A percentile compares a stretch with the other conserved stretches of the same genome.
phyloP scores from a whole-genome alignment of 116 monocot genomes.

The Cymodocea nodosa region DNA sequence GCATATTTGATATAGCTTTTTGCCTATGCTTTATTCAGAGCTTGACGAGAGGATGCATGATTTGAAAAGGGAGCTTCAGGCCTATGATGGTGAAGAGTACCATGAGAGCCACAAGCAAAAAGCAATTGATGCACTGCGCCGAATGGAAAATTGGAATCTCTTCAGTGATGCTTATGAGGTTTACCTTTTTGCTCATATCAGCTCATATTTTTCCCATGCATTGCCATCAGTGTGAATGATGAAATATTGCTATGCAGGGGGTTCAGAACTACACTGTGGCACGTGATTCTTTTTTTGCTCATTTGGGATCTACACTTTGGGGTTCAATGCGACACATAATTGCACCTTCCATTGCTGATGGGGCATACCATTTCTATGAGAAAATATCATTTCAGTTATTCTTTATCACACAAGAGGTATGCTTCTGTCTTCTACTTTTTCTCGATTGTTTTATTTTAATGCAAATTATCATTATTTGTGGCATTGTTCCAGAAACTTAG shows the following conservation, averaged over 20 bases:
- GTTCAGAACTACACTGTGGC: conserved; percentile 82
- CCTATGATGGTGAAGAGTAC: conserved; percentile 53
- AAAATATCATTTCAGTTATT: conserved; percentile 93
- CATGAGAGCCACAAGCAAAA: conserved; percentile 71
- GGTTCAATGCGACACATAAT: conserved; percentile 84
- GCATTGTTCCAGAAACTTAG: conserved; percentile 47
- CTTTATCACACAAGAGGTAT: conserved; percentile 94
- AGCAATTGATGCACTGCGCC: conserved; percentile 75
- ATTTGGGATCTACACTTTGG: conserved; percentile 87
- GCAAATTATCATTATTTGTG: not conserved
- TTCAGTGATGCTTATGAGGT: conserved; percentile 73
- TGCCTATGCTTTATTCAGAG: conserved; percentile 26
- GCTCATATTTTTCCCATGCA: not conserved
- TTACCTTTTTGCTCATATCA: not conserved
- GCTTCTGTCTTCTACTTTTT: not conserved
- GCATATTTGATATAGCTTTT: not conserved
- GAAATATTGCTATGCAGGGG: conserved; percentile 25
- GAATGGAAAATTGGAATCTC: conserved; percentile 96
- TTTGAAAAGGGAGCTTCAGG: conserved; percentile 79
- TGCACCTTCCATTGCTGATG: conserved; percentile 82
- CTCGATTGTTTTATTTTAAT: not conserved
- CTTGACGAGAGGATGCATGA: conserved; percentile 97
- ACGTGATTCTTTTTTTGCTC: conserved; percentile 93
- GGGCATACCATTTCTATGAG: conserved; percentile 85
- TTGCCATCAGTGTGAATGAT: not conserved